These are phyloP conservation scores for Plasmodium gallinaceum DNA, from an alignment of 169 alveolate genomes.

Conservation along the genomic window DNA sequence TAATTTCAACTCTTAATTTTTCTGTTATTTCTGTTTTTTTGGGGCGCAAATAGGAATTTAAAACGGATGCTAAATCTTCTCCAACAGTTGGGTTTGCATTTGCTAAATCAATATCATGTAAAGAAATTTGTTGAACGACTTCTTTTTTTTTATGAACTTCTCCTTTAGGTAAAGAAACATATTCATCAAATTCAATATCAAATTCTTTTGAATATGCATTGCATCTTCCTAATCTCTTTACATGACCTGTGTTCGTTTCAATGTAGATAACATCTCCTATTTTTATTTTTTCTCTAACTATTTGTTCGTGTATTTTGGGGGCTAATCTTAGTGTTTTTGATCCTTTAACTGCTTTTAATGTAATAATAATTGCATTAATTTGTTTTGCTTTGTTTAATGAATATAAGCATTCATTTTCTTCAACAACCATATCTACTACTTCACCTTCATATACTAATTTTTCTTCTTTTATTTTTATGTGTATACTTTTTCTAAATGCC, in stretches of 20 bases:
- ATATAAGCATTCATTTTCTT: slow-evolving; percentile 84
- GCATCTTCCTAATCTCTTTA: slow-evolving; percentile 98
- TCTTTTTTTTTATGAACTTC: slow-evolving; percentile 99
- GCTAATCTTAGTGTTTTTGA: slow-evolving; percentile 97
- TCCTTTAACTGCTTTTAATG: slow-evolving; percentile 98
- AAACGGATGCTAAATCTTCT: slow-evolving; percentile 96
- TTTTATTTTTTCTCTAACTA: slow-evolving; percentile 97
- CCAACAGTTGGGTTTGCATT: slow-evolving; percentile 98
- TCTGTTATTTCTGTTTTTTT: slow-evolving; percentile 99
- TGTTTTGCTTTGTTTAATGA: slow-evolving; percentile 89
- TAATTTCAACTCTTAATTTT: slow-evolving; percentile 97
- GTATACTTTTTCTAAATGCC: slow-evolving; percentile 99
- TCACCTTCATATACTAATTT: slow-evolving; percentile 95
- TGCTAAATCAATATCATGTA: slow-evolving; percentile 99
- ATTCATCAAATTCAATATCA: slow-evolving; percentile 99
- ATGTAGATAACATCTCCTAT: slow-evolving; percentile 98
- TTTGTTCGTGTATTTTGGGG: slow-evolving; percentile 97
- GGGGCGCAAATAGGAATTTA: slow-evolving; percentile 97
- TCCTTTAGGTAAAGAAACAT: slow-evolving; percentile 99
- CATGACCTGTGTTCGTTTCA: slow-evolving; percentile 97
- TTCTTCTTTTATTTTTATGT: slow-evolving; percentile 97
- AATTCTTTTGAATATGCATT: slow-evolving; percentile 98
- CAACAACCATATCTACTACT: slow-evolving; percentile 85
- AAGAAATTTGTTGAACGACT: slow-evolving; percentile 98
- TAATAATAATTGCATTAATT: slow-evolving; percentile 94